Evolutionary conservation across 2,329 filamentous ascomycete species (phyloP), one percentile per base, ranked within the genome.

Genomic region (Hansfordia pulvinata): DNA sequence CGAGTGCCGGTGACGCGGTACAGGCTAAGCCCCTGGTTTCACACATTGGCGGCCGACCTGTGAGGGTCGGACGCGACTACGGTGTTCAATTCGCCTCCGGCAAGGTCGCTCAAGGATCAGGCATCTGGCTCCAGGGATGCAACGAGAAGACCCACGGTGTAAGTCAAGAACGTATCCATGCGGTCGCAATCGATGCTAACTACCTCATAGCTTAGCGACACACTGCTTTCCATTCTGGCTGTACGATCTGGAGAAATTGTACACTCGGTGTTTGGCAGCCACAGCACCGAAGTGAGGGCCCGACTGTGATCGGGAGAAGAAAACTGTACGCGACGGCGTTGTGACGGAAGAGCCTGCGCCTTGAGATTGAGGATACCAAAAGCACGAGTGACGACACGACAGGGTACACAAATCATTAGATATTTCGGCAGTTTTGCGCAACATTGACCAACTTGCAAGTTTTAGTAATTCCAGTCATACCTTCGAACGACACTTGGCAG

Each of bases 121-220:
- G 86, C 4, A 64, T 96, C 31, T 96, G 82, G 78, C 62, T 96
- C 41, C 90, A 96, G 51, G 88, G 88, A 17, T 94, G 86, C 58
- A 92, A 85, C 49, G 86, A 96, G 60, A 73, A 66, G 34, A 93
- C 85, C 18, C 88, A 96, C 52, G 88, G 88, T 32, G 79, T 88
- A 68, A 73, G 79, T 74, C 21, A 11, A 25, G 8, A 25, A 42
- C 37, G 25, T 30, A n/a, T n/a, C n/a, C n/a, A n/a, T n/a, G n/a
- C n/a, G n/a, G n/a, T n/a, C n/a, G n/a, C n/a, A n/a, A n/a, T n/a
- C n/a, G 27, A 5, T 19, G 10, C 25, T 30, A 11, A 26, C 26
- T 23, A 15, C 26, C 17, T 16, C 20, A 28, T 41, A 80, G 72
- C 55, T 92, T 53, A 84, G 81, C 47, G 81, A 92, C 51, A 83